A percentile compares a stretch with the other conserved stretches of the same genome.
phyloP scores from a whole-genome alignment of 495 filamentous ascomycete genomes.

The Aspergillus sparsus region DNA sequence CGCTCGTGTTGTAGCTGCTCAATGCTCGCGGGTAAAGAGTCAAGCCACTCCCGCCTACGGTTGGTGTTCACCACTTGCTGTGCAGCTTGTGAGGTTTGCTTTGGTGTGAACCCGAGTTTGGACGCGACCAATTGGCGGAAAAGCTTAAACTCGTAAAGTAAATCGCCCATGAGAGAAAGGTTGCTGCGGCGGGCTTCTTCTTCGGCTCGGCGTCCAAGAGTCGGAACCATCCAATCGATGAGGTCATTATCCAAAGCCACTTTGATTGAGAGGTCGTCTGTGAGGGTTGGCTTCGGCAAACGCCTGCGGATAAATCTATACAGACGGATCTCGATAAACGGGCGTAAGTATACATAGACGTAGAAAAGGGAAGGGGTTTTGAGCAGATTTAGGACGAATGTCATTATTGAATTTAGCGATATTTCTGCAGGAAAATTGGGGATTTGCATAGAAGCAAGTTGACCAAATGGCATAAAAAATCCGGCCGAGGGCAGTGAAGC shows the following conservation, averaged over 20 bases:
- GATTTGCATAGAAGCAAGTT: conserved; percentile 36
- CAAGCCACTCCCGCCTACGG: conserved; percentile 29
- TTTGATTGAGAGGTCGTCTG: conserved; percentile 49
- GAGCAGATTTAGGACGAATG: conserved; percentile 31
- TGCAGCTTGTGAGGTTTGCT: conserved; percentile 11
- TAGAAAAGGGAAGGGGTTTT: conserved; percentile 39
- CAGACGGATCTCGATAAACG: conserved; percentile 44
- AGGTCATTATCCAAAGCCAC: conserved; percentile 51
- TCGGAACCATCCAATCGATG: conserved; percentile 50
- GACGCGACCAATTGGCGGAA: conserved; percentile 40
- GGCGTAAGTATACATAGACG: conserved; percentile 42
- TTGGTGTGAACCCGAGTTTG: conserved; percentile 32
- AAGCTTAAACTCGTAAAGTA: conserved; percentile 36
- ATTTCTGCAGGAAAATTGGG: conserved; percentile 35
- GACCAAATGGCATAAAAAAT: conserved; percentile 42
- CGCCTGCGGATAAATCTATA: conserved; percentile 47
- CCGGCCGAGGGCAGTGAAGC: conserved; percentile 30
- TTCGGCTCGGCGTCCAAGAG: conserved; percentile 42
- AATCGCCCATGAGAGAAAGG: conserved; percentile 42
- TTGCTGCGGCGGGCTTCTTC: conserved; percentile 44
- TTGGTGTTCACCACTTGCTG: conserved; percentile 22
- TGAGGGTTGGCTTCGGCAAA: conserved; percentile 44
- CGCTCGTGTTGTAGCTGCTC: conserved; percentile 38
- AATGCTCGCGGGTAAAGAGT: conserved; percentile 32
- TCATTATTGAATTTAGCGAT: conserved; percentile 32